Conservation (phyloP, 176 grass and related monocot genomes). For the Carex littledalei region DNA sequence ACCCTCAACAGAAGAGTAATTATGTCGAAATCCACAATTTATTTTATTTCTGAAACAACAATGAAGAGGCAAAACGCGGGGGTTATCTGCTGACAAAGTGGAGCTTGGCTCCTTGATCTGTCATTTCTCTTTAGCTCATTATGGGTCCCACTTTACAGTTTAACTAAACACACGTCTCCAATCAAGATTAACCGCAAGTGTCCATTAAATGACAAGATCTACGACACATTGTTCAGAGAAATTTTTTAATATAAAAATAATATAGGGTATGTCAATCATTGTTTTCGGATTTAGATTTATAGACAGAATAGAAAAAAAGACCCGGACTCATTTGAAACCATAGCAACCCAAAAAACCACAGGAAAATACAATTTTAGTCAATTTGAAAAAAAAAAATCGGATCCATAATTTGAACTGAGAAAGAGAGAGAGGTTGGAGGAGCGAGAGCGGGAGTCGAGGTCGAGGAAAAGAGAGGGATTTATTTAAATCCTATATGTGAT, state of each 20-base stretch:
- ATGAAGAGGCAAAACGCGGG: not conserved
- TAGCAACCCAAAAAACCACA: too few relatives aligned
- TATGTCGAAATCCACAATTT: not conserved
- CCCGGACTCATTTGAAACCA: too few relatives aligned
- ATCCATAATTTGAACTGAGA: too few relatives aligned
- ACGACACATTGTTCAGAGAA: not conserved
- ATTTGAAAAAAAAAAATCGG: too few relatives aligned
- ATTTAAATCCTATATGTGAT: too few relatives aligned
- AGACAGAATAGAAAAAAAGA: too few relatives aligned
- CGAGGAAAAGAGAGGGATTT: too few relatives aligned
- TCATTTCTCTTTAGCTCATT: not conserved
- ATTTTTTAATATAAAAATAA: not conserved
- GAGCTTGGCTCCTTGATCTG: conserved; percentile 1
- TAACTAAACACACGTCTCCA: not conserved
- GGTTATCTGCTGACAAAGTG: not conserved
- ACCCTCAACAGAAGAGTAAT: not conserved
- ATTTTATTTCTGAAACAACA: not conserved
- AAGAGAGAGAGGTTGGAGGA: too few relatives aligned
- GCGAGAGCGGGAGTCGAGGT: too few relatives aligned
- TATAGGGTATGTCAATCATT: too few relatives aligned
- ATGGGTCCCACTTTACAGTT: not conserved
- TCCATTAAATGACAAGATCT: not conserved
- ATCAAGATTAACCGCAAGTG: not conserved
- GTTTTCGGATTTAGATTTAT: too few relatives aligned
- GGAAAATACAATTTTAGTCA: too few relatives aligned